Evolutionary conservation across 352 stramenopile species (phyloP).

Genomic region (Pythium biforme): DNA sequence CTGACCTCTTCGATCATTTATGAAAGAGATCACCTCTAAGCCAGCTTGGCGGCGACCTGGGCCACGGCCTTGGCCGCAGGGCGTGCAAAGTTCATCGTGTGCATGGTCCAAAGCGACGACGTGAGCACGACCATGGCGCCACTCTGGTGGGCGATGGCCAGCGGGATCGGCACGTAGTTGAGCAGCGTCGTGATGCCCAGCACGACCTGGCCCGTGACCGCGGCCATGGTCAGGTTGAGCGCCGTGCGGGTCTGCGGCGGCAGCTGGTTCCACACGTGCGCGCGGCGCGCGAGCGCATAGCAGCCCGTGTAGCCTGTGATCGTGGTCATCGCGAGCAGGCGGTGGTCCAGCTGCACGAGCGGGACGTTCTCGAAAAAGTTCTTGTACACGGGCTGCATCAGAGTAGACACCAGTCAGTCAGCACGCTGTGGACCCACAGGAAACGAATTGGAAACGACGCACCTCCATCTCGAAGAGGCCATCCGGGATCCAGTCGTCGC

Average conservation of each 20-base stretch:
- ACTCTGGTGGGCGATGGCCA: conserved; percentile 96
- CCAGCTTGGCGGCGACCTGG: conserved; percentile 34
- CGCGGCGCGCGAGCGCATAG: conserved; percentile 66
- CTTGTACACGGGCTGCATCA: conserved; percentile 71
- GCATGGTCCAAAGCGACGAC: conserved; percentile 89
- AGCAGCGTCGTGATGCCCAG: conserved; percentile 98
- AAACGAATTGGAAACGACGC: not conserved
- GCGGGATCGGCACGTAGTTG: conserved; percentile 94
- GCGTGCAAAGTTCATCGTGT: conserved; percentile 88
- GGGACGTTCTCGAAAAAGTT: conserved; percentile 99
- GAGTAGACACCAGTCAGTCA: not conserved
- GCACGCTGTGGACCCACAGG: not conserved
- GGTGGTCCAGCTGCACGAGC: conserved; percentile 98
- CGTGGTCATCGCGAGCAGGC: conserved; percentile 93
- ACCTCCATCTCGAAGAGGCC: conserved; percentile 87
- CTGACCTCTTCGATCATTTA: not conserved
- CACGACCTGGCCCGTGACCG: conserved; percentile 78
- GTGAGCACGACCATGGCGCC: conserved; percentile 95
- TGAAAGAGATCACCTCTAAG: not conserved
- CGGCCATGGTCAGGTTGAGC: conserved; percentile 74
- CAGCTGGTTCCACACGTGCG: conserved; percentile 85
- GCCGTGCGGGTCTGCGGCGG: conserved; percentile 72
- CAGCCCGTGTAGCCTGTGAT: conserved; percentile 62
- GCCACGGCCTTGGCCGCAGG: conserved; percentile 39
- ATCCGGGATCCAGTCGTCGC: conserved; percentile 92